These are phyloP conservation scores for Dillenia suffruticosa DNA, from an alignment of 164 flowering plant genomes.

Conservation along the genomic window DNA sequence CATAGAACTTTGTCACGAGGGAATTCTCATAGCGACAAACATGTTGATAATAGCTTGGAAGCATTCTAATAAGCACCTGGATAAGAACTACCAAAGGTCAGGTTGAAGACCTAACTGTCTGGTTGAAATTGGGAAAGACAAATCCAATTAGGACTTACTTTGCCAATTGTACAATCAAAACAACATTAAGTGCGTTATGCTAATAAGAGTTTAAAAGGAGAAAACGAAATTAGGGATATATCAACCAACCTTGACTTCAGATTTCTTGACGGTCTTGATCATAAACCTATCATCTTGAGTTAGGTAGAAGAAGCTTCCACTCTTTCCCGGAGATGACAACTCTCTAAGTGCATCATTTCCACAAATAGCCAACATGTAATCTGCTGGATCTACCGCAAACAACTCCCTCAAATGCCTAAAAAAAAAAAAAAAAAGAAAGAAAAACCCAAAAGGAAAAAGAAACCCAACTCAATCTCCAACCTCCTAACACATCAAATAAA, in stretches of 20 bases:
- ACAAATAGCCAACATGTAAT: conserved; percentile 86
- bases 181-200: background rate
- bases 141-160: no score
- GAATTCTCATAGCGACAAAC: conserved; percentile 64
- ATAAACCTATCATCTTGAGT: conserved; percentile 91
- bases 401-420: conserved; percentile 64
- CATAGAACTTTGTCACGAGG: conserved; percentile 75
- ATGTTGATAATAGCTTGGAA: conserved; percentile 72
- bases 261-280: conserved; percentile 88
- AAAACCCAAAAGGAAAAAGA: conserved; percentile 3
- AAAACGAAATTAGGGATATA: background rate
- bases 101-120: conserved; percentile 17
- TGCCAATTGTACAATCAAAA: background rate
- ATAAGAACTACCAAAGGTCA: conserved; percentile 7
- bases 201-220: background rate
- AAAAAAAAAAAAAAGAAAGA: conserved; percentile 5
- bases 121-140: conserved; percentile 3
- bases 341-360: conserved; percentile 82
- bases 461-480: background rate
- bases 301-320: conserved; percentile 83
- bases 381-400: conserved; percentile 79
- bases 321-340: conserved; percentile 89
- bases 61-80: conserved; percentile 84
- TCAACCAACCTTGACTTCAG: conserved; percentile 73
- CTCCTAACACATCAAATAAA: background rate